Base-by-base conservation (phyloP, 306 rosid genomes). In the Hippophae rhamnoides region DNA sequence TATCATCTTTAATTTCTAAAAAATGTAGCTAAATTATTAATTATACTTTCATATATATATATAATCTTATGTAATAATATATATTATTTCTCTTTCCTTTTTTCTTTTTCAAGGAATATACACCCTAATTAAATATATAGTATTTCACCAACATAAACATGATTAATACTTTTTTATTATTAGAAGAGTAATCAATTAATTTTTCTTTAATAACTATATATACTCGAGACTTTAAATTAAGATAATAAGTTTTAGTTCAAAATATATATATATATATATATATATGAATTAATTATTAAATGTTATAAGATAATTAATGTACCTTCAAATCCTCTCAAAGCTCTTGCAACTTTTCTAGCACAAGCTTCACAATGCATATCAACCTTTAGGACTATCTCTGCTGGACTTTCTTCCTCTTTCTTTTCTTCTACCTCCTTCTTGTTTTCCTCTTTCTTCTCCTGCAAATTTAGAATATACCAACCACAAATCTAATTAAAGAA, bases 281-380 rank as follows among this genome's bases (percentile, higher is more conserved):
- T 9, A 54, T 23, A 52, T 63, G 45, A 62, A 27, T n/a, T 13
- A 31, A 7, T 50, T 12, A 69, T 18, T 41, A 46, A 46, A 63
- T 55, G 7, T 42, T n/a, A 41, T 42, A 9, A 31, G 42, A 56
- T 5, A 41, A 38, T 5, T 47, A 6, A 48, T 10, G 64, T 14
- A 88, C 99, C 99, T 82, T 88, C 81, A 72, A 88, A 88, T 61
- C 97, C 95, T 74, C 80, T 93, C 61, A 93, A 74, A 47, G 99
- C 85, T 75, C 81, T 74, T 10, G 97, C 94, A 48, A 82, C 86
- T 84, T 93, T 93, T 72, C 94, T 77, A 44, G 95, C 93, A 64
- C 97, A 88, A 11, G 97, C 99, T 79, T 86, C 84, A 74, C 99
- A 93, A 69, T 93, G 99, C 97, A 93, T 93, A 74, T 88, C 94